Evolutionary conservation across 495 filamentous ascomycete genomes (phyloP), one percentile per base, ranked within the genome.

Genomic region (Xanthoparmelia taractica): DNA sequence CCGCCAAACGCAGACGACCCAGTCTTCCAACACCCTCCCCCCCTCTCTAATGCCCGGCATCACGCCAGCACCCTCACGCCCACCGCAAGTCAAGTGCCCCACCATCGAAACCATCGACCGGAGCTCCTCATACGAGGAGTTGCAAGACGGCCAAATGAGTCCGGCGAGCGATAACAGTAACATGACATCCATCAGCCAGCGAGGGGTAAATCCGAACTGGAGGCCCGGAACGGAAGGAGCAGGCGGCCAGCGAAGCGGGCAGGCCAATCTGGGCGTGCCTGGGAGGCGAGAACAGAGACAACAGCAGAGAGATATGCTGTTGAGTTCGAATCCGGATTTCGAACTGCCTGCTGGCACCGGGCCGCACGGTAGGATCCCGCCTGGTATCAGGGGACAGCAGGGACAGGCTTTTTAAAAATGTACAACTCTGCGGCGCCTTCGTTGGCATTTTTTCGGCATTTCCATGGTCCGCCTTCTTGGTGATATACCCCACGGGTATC

Each of bases 151-250:
- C 54, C 77, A 86, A 40, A 80, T 89, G 84, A 71, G 90, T 90
- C 59, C 90, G 55, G 83, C 87, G 67, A 90, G 85, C 63, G 89
- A 92, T 13, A 40, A 40, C 38, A 40, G 38, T 12, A 15, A 12
- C 64, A 96, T 93, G 76, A 96, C 92, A 17, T 90, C 87, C 31
- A 85, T 96, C 47, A 90, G 85, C 0, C 89, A 96, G 75, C 81
- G 92, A 33, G 85, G 87, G n/a, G 74, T 94, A 25, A 96, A 96
- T 71, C 92, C 92, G 6, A 84, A 85, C 38, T 96, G 92, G 91
- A 74, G 75, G 73, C 89, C 75, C 20, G 37, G 36, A 54, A 54
- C 10, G 50, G 50, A 54, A 54, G 50, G 13, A 20, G 13, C 48
- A 5, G 27, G 48, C 7, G 48, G 13, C 60, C 54, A 69, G 56